These are phyloP conservation scores for Corylus heterophylla DNA, from an alignment of 306 rosid species.

Conservation along the genomic window DNA sequence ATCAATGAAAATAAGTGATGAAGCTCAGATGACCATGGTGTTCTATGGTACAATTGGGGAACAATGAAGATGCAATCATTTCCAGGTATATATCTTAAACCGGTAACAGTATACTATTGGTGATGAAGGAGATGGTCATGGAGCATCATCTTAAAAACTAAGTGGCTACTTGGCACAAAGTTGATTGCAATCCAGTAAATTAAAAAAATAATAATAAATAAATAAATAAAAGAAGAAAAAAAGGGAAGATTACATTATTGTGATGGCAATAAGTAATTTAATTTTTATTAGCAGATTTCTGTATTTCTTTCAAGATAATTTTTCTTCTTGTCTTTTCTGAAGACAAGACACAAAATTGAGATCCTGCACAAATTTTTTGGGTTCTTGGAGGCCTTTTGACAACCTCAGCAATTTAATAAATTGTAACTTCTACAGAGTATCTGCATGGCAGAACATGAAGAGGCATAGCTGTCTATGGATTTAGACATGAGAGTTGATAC, in stretches of 20 bases:
- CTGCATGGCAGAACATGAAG: too few relatives aligned
- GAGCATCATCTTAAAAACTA: not conserved
- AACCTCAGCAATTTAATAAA: too few relatives aligned
- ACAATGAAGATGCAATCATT: not conserved
- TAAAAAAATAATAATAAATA: not conserved
- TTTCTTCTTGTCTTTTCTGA: too few relatives aligned
- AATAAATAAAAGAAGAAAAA: not conserved
- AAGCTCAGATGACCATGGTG: not conserved
- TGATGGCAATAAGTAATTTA: too few relatives aligned
- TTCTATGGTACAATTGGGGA: not conserved
- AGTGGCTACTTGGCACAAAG: not conserved
- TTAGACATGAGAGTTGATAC: too few relatives aligned
- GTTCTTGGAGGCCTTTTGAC: not conserved
- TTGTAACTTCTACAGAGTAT: too few relatives aligned
- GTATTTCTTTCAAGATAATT: too few relatives aligned
- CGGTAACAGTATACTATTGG: not conserved
- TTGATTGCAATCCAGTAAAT: not conserved
- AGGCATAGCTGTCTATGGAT: too few relatives aligned
- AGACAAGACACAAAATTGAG: too few relatives aligned
- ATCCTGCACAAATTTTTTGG: not conserved
- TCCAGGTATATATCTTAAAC: not conserved
- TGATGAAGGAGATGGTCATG: not conserved
- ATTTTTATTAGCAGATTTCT: too few relatives aligned
- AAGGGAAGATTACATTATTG: too few relatives aligned
- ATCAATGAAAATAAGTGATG: not conserved